Evolutionary conservation across 2,329 filamentous ascomycete species (phyloP).

Genomic region (Aspergillus proliferans): DNA sequence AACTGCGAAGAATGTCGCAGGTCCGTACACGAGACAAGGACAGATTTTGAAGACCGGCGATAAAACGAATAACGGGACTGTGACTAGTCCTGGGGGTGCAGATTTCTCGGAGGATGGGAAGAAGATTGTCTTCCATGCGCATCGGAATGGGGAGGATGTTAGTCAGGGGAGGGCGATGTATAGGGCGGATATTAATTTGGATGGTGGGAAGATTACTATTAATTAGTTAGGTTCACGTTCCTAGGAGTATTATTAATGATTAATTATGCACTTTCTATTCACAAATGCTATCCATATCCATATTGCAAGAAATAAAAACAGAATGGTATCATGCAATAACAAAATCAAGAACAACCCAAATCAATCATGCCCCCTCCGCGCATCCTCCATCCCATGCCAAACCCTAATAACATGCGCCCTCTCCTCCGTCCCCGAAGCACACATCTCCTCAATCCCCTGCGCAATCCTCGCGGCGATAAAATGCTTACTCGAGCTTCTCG

Average conservation of each 20-base stretch:
- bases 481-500: slow-evolving; percentile 19
- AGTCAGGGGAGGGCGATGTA: slow-evolving; percentile 22
- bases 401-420: slow-evolving; percentile 14
- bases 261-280: too few relatives aligned
- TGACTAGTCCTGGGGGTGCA: slow-evolving; percentile 27
- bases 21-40: slow-evolving; percentile 32
- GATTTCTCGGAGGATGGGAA: slow-evolving; percentile 24
- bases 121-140: slow-evolving; percentile 27
- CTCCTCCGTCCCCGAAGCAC: slow-evolving; percentile 14
- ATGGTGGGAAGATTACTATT: slow-evolving; percentile 11
- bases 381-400: slow-evolving; percentile 9
- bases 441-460: slow-evolving; percentile 25
- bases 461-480: slow-evolving; percentile 21
- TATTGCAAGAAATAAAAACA: background rate
- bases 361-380: background rate
- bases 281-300: too few relatives aligned
- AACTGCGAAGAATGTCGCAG: slow-evolving; percentile 35
- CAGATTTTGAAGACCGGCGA: slow-evolving; percentile 28
- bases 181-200: slow-evolving; percentile 20
- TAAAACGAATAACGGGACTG: slow-evolving; percentile 19
- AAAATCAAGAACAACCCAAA: background rate
- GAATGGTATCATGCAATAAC: background rate
- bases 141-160: slow-evolving; percentile 15
- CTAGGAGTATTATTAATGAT: too few relatives aligned
- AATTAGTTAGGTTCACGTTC: slow-evolving; percentile 2